Conservation (phyloP, 1,284 basidiomycete species). For the Waitea zeae region DNA sequence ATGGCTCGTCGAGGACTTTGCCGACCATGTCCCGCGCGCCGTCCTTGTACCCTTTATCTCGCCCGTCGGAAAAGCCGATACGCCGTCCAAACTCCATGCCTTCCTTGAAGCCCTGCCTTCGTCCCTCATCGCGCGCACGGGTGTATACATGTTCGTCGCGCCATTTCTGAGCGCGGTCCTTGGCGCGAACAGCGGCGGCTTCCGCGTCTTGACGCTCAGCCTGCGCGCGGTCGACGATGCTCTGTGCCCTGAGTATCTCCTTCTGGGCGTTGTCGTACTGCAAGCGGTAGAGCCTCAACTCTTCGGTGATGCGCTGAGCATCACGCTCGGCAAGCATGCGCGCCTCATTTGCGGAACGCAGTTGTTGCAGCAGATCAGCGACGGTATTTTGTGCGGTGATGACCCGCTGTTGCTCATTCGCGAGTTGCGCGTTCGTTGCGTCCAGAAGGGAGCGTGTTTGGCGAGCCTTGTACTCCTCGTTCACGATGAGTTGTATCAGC, state of each 20-base stretch:
- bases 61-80: conserved; percentile 15
- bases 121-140: conserved; percentile 33
- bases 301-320: conserved; percentile 21
- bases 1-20: conserved; percentile 8
- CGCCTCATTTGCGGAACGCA: conserved; percentile 24
- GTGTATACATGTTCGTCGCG: conserved; percentile 27
- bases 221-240: conserved; percentile 23
- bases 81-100: conserved; percentile 30
- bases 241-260: conserved; percentile 24
- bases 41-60: conserved; percentile 7
- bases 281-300: conserved; percentile 30
- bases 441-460: conserved; percentile 25
- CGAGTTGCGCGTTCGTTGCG: conserved; percentile 24
- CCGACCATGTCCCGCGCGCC: conserved; percentile 9
- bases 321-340: conserved; percentile 24
- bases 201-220: conserved; percentile 33
- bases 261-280: conserved; percentile 33
- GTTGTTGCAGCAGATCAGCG: conserved; percentile 20
- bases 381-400: conserved; percentile 23
- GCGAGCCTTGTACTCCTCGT: conserved; percentile 27
- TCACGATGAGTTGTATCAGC: conserved; percentile 24
- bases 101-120: conserved; percentile 32
- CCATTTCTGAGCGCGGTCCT: conserved; percentile 25
- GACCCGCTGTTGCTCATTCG: conserved; percentile 23
- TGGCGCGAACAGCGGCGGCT: conserved; percentile 23